phyloP scores from a whole-genome alignment of 805 yeast species.

The Wickerhamomyces subpelliculosus region DNA sequence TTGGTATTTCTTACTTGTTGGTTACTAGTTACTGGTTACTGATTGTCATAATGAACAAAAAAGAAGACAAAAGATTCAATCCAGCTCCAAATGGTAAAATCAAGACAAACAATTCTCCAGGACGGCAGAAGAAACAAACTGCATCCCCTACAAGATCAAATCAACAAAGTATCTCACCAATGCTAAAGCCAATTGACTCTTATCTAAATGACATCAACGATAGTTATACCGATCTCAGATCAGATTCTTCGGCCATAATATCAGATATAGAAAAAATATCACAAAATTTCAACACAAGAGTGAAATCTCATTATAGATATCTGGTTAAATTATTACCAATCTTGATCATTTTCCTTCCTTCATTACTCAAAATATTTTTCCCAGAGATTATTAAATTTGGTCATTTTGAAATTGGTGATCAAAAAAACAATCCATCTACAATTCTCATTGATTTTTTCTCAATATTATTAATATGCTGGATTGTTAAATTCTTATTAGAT shows the following conservation, averaged over 20 bases:
- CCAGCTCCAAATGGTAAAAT: neutral
- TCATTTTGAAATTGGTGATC: constrained; percentile 8
- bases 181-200: neutral
- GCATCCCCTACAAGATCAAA: neutral
- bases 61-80: neutral
- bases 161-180: neutral
- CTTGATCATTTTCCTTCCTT: constrained; percentile 14
- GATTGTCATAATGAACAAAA: too few species aligned
- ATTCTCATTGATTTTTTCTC: constrained; percentile 28
- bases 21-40: too few species aligned
- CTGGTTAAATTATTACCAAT: constrained; percentile 13
- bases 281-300: constrained; percentile 2
- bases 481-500: constrained; percentile 27
- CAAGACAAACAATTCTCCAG: neutral
- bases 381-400: constrained; percentile 10
- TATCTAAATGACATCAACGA: neutral
- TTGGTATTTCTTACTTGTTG: too few species aligned
- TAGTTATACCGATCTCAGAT: neutral
- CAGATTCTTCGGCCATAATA: neutral
- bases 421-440: constrained; percentile 8
- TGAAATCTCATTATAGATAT: constrained; percentile 7
- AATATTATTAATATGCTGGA: constrained; percentile 27
- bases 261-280: neutral
- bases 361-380: constrained; percentile 10
- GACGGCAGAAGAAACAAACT: neutral